Evolutionary conservation across 2,329 filamentous ascomycete species (phyloP).

Genomic region (Ilyonectria destructans): DNA sequence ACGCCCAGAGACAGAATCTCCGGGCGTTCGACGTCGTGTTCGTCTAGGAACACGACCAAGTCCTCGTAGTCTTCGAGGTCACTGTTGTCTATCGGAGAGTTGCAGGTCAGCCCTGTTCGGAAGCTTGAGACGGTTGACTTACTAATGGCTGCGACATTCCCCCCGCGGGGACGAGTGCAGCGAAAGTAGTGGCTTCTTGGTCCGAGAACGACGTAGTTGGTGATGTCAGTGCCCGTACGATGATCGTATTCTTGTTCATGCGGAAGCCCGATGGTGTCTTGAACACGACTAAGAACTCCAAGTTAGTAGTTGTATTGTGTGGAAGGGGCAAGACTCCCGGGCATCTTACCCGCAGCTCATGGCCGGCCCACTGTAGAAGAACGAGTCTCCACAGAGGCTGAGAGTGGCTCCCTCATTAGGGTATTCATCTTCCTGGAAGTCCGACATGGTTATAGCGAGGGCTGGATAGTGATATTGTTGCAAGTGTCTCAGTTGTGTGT

Average conservation of each 20-base stretch:
- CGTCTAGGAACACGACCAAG: conserved; percentile 35
- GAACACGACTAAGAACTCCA: conserved; percentile 23
- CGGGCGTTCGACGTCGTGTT: conserved; percentile 43
- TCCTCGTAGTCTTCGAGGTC: conserved; percentile 41
- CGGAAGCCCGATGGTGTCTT: not conserved
- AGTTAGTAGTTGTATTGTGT: not conserved
- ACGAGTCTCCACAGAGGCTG: conserved; percentile 39
- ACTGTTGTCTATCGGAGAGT: conserved; percentile 27
- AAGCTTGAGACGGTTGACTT: conserved; percentile 2
- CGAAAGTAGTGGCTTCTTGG: conserved; percentile 40
- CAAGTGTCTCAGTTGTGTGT: conserved; percentile 5
- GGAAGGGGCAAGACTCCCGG: not conserved
- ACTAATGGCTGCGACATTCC: conserved; percentile 38
- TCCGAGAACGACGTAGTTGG: conserved; percentile 43
- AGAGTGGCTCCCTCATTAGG: conserved; percentile 36
- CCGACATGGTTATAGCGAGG: conserved; percentile 1
- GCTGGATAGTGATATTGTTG: conserved; percentile 11
- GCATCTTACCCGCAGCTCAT: conserved; percentile 42
- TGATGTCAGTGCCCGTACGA: conserved; percentile 15
- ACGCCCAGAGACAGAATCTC: conserved; percentile 42
- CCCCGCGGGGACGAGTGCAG: conserved; percentile 36
- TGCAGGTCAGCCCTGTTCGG: not conserved
- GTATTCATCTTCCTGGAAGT: conserved; percentile 24
- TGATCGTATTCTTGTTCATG: conserved; percentile 29
- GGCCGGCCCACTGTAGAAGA: conserved; percentile 42